Conservation (phyloP, 805 yeast genomes). For the Saccharomyces mikatae region DNA sequence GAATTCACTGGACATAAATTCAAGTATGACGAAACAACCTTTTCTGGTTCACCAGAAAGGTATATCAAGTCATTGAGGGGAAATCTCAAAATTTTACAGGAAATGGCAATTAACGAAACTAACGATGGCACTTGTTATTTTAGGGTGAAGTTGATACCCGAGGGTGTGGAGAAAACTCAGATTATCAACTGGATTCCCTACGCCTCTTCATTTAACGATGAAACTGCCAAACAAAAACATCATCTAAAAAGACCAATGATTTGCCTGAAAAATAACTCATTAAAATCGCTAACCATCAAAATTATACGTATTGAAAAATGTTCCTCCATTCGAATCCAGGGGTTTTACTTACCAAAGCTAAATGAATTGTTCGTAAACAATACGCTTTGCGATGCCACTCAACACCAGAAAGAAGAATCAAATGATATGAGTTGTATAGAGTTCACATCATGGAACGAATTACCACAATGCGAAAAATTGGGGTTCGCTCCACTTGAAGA, state of each 20-base stretch:
- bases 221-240: background rate
- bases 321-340: constrained; percentile 14
- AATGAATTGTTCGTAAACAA: constrained; percentile 5
- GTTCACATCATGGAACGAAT: constrained; percentile 24
- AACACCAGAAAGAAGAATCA: background rate
- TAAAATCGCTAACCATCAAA: constrained; percentile 14
- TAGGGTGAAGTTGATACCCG: constrained; percentile 19
- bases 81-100: constrained; percentile 13
- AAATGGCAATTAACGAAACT: constrained; percentile 14
- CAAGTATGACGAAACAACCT: constrained; percentile 15
- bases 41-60: constrained; percentile 10
- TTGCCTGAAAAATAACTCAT: constrained; percentile 13
- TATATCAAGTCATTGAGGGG: constrained; percentile 7
- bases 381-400: constrained; percentile 2
- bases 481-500: background rate
- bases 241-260: constrained; percentile 13
- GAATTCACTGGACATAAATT: constrained; percentile 22
- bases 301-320: constrained; percentile 7
- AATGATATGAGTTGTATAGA: constrained; percentile 13
- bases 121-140: constrained; percentile 21
- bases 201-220: background rate
- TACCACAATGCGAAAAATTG: constrained; percentile 10
- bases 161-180: constrained; percentile 13
- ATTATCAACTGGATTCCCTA: constrained; percentile 21
- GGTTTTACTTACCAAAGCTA: constrained; percentile 18